Conservation (phyloP, 345 rosid genomes). For the Diplotaxis tenuifolia region DNA sequence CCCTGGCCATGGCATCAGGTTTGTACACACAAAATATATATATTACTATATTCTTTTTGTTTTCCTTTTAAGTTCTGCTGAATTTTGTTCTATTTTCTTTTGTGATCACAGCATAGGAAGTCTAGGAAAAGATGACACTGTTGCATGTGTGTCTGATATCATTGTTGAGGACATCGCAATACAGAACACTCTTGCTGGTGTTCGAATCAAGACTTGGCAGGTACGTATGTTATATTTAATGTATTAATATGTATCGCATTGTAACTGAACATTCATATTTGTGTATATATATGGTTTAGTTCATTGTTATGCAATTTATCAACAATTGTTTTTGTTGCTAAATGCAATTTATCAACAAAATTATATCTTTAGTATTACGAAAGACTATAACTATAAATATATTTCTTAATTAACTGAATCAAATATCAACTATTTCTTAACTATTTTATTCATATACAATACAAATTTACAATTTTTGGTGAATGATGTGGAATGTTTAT, state of each 20-base stretch:
- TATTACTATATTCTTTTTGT: neutral
- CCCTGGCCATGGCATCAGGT: conserved; percentile 98
- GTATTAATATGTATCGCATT: neutral
- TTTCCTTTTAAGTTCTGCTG: neutral
- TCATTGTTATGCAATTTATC: neutral
- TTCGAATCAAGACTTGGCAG: conserved; percentile 95
- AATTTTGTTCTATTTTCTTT: neutral
- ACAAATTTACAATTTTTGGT: no score
- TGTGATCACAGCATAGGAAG: conserved; percentile 60
- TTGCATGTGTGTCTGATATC: conserved; percentile 72
- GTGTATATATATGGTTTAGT: neutral
- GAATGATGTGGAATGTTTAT: neutral
- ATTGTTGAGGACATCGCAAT: conserved; percentile 56
- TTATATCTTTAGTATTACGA: neutral
- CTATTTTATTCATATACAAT: no score
- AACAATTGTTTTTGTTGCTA: no score
- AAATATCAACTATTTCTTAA: neutral
- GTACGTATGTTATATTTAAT: conserved; percentile 29
- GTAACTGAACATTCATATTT: neutral
- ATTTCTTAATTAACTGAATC: no score
- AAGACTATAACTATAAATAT: neutral
- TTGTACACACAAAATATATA: neutral
- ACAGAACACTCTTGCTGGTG: conserved; percentile 62
- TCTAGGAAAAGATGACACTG: conserved; percentile 67
- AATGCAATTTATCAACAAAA: neutral